phyloP scores from a whole-genome alignment of 306 rosid species.

The Malus asiatica region DNA sequence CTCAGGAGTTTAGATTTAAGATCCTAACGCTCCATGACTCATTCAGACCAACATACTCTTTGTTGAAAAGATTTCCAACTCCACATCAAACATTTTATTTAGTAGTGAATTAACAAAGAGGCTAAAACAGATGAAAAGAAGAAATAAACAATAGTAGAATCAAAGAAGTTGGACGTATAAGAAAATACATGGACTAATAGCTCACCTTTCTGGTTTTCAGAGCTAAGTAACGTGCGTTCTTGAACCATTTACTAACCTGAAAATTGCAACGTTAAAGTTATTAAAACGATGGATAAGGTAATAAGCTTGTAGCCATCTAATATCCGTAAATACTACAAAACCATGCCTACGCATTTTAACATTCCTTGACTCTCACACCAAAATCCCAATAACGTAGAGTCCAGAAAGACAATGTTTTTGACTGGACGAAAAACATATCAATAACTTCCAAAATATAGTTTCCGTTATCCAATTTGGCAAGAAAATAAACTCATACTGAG shows the following conservation, averaged over 20 bases:
- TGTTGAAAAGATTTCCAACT: neutral
- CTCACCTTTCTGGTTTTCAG: slow-evolving; percentile 69
- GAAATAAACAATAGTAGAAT: neutral
- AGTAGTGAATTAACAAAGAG: neutral
- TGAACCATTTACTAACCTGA: slow-evolving; percentile 97
- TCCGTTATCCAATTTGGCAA: neutral
- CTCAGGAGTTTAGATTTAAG: neutral
- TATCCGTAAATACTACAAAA: neutral
- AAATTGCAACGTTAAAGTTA: slow-evolving; percentile 9
- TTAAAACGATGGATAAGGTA: neutral
- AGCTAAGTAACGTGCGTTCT: slow-evolving; percentile 82
- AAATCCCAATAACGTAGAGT: neutral
- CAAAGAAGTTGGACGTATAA: neutral
- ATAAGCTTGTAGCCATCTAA: neutral
- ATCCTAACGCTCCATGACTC: neutral
- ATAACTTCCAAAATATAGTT: neutral
- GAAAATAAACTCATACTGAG: neutral
- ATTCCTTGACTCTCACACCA: neutral
- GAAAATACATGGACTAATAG: neutral
- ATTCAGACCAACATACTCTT: neutral
- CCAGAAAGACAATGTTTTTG: neutral
- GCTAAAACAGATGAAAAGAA: neutral
- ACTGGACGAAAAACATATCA: neutral
- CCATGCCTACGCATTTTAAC: neutral
- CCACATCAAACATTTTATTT: neutral